These are phyloP conservation scores for Silene conica DNA, from an alignment of 148 eudicot species.

Conservation along the genomic window DNA sequence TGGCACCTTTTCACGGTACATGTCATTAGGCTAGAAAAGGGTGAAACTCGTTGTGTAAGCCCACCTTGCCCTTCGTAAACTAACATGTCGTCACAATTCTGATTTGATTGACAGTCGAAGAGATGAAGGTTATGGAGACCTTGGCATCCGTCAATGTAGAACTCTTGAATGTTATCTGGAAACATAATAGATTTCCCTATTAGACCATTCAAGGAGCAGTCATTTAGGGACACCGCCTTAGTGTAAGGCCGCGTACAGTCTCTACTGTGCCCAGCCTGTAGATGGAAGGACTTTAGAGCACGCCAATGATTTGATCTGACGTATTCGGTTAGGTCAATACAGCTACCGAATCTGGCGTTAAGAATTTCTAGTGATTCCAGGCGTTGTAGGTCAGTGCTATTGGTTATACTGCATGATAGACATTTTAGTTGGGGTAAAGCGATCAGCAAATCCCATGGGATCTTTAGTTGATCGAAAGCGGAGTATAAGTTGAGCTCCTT, in stretches of 20 bases:
- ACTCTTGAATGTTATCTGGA: slow-evolving; percentile 18
- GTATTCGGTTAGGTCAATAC: slow-evolving; percentile 10
- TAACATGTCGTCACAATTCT: not conserved
- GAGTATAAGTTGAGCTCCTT: slow-evolving; percentile 19
- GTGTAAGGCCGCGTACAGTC: not conserved
- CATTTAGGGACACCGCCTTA: slow-evolving; percentile 10
- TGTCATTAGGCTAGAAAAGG: not conserved
- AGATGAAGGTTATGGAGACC: slow-evolving; percentile 9
- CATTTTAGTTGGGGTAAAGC: slow-evolving; percentile 1
- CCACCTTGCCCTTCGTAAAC: too few species aligned
- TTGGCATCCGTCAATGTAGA: slow-evolving; percentile 7
- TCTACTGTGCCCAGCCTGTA: slow-evolving; percentile 10
- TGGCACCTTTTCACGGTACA: not conserved
- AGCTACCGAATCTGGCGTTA: slow-evolving; percentile 5
- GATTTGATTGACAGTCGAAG: not conserved
- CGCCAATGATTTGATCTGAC: slow-evolving; percentile 20
- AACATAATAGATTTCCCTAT: slow-evolving; percentile 1
- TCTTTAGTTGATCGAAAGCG: not conserved
- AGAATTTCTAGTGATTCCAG: slow-evolving; percentile 19
- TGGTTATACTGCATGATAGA: slow-evolving; percentile 11
- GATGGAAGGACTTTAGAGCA: not conserved
- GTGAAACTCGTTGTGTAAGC: too few species aligned
- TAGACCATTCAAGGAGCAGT: slow-evolving; percentile 7
- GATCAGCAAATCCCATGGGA: not conserved
- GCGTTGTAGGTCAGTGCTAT: slow-evolving; percentile 11